phyloP scores from a whole-genome alignment of 2,329 filamentous ascomycete species.

The Ceratocystis albifundus region DNA sequence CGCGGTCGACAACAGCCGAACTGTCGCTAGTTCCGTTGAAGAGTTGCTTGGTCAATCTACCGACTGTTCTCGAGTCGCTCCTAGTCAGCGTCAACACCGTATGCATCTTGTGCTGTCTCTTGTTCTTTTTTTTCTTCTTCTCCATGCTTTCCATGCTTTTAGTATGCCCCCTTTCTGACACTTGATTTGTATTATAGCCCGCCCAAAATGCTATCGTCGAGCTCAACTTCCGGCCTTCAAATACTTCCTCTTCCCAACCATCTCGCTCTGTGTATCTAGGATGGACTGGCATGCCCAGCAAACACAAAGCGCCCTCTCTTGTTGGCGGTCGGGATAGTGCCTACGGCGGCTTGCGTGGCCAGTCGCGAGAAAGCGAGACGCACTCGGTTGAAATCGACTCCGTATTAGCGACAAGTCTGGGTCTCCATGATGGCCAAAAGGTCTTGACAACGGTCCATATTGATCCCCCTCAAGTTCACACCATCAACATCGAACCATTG shows the following conservation, averaged over 20 bases:
- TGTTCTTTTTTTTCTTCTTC: conserved; percentile 24
- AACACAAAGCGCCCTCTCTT: conserved; percentile 62
- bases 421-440: conserved; percentile 70
- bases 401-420: conserved; percentile 65
- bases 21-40: conserved; percentile 78
- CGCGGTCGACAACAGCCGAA: conserved; percentile 62
- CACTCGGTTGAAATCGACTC: conserved; percentile 76
- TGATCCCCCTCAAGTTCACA: conserved; percentile 82
- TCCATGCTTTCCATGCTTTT: background rate
- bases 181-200: conserved; percentile 41
- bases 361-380: conserved; percentile 55
- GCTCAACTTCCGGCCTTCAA: conserved; percentile 53
- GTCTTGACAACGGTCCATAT: conserved; percentile 63
- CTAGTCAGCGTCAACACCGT: conserved; percentile 85
- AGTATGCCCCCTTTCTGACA: conserved; percentile 24
- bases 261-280: conserved; percentile 70
- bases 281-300: conserved; percentile 97
- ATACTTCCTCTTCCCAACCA: conserved; percentile 33
- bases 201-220: conserved; percentile 96
- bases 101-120: conserved; percentile 30
- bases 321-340: conserved; percentile 58
- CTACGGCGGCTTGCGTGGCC: conserved; percentile 47
- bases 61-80: conserved; percentile 68
- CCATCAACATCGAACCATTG: conserved; percentile 90
- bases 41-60: conserved; percentile 90